Conservation (phyloP, 2,329 filamentous ascomycete genomes). For the Helotiales sp. region DNA sequence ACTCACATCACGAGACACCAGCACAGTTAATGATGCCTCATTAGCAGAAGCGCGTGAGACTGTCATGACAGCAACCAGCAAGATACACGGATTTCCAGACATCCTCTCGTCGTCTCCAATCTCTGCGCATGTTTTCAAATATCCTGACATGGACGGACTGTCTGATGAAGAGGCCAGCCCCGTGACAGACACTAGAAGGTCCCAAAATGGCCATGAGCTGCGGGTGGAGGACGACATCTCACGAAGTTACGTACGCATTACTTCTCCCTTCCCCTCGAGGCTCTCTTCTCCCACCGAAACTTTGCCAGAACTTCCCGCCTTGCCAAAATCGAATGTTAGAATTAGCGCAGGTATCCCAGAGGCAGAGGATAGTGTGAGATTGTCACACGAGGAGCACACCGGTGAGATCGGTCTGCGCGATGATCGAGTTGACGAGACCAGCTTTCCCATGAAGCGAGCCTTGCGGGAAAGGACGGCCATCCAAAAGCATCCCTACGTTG, state of each 20-base stretch:
- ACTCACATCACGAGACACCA: neutral
- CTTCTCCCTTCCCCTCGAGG: constrained; percentile 35
- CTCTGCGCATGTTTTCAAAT: constrained; percentile 15
- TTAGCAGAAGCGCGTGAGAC: neutral
- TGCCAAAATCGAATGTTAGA: neutral
- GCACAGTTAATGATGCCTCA: neutral
- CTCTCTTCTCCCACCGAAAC: constrained; percentile 27
- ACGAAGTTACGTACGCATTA: constrained; percentile 39
- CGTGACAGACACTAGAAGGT: neutral
- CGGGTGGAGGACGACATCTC: constrained; percentile 38
- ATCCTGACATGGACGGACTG: constrained; percentile 11
- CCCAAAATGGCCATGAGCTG: neutral
- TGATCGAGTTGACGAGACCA: neutral
- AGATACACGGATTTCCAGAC: too few species aligned
- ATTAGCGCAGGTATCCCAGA: neutral
- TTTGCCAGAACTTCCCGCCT: constrained; percentile 12
- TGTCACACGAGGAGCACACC: neutral
- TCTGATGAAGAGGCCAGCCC: constrained; percentile 8
- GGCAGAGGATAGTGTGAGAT: too few species aligned
- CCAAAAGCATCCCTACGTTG: constrained; percentile 35
- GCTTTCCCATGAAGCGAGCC: constrained; percentile 16
- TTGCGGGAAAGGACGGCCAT: constrained; percentile 34
- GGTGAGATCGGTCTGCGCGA: neutral
- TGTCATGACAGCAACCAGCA: neutral
- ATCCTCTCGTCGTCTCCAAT: constrained; percentile 3